Percentiles rank a stretch among this genome's conserved stretches.
Conservation (phyloP, 176 grass and related monocot species). For the Juncus effusus region DNA sequence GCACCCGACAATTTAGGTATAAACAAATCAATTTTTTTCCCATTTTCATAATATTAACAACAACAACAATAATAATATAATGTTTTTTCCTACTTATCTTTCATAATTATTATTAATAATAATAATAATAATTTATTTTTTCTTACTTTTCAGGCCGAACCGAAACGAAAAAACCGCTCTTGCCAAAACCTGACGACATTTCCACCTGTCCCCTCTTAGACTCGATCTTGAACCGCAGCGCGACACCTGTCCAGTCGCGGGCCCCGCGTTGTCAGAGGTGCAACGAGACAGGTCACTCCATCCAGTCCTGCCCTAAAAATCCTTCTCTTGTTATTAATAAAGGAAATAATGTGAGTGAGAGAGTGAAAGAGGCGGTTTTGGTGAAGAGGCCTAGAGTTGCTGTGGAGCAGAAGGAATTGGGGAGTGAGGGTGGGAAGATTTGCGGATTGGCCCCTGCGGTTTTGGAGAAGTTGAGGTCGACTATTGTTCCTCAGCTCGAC, state of each 20-base stretch:
- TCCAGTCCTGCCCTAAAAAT: constrained; percentile 57
- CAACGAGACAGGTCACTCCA: constrained; percentile 70
- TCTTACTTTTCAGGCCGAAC: constrained; percentile 41
- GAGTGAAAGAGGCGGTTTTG: constrained; percentile 39
- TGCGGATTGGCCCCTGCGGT: constrained; percentile 14
- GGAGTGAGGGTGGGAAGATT: constrained; percentile 9
- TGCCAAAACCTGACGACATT: constrained; percentile 36
- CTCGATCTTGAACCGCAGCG: constrained; percentile 34
- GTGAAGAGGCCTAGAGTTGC: constrained; percentile 27
- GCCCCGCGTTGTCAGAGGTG: constrained; percentile 51
- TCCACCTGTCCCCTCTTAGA: constrained; percentile 42
- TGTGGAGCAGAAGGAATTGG: constrained; percentile 1
- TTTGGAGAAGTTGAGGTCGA: constrained; percentile 37
- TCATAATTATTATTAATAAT: not conserved
- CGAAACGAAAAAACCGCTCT: constrained; percentile 57
- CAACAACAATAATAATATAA: not conserved
- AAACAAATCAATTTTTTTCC: not conserved
- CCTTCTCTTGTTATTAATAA: constrained; percentile 36
- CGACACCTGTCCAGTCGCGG: constrained; percentile 26
- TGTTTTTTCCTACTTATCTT: constrained; percentile 27
- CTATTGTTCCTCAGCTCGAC: constrained; percentile 60
- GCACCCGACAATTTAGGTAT: constrained; percentile 27
- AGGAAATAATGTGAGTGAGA: constrained; percentile 13
- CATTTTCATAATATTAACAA: not conserved
- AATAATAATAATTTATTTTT: not conserved